phyloP scores from a whole-genome alignment of 257 asterid genomes.

The Primulina tabacum region DNA sequence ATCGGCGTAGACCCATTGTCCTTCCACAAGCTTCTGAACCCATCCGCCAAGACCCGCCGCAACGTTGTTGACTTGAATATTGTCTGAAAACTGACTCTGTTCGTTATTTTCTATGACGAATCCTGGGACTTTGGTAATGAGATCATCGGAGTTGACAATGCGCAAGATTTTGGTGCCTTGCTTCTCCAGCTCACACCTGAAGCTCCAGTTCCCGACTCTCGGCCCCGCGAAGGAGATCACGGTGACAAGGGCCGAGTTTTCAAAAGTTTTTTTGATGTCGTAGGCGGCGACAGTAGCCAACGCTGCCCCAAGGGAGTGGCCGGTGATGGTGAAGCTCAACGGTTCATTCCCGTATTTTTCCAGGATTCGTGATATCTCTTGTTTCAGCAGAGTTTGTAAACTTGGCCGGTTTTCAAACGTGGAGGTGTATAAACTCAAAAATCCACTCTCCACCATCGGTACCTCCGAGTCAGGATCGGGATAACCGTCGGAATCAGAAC shows the following conservation, averaged over 20 bases:
- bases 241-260: constrained; percentile 51
- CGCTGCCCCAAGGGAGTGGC: constrained; percentile 96
- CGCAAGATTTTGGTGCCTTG: constrained; percentile 75
- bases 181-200: constrained; percentile 55
- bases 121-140: constrained; percentile 78
- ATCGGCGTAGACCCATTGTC: constrained; percentile 92
- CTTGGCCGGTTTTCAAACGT: constrained; percentile 39
- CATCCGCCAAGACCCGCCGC: constrained; percentile 34
- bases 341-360: constrained; percentile 49
- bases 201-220: constrained; percentile 76
- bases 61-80: background rate
- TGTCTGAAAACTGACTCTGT: background rate
- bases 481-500: background rate
- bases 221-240: constrained; percentile 96
- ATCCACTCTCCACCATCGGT: constrained; percentile 93
- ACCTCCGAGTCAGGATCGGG: constrained; percentile 2
- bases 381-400: constrained; percentile 43
- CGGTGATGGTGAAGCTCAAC: constrained; percentile 78
- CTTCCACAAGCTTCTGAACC: constrained; percentile 53
- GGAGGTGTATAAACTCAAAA: constrained; percentile 78
- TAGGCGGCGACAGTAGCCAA: constrained; percentile 82
- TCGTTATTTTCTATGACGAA: constrained; percentile 54
- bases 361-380: constrained; percentile 48
- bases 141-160: constrained; percentile 82
- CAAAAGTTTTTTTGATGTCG: constrained; percentile 60